Evolutionary conservation across 192 early-diverging fungal genomes (phyloP), one percentile per base, ranked within the genome.

Genomic region (Backusella luteola): DNA sequence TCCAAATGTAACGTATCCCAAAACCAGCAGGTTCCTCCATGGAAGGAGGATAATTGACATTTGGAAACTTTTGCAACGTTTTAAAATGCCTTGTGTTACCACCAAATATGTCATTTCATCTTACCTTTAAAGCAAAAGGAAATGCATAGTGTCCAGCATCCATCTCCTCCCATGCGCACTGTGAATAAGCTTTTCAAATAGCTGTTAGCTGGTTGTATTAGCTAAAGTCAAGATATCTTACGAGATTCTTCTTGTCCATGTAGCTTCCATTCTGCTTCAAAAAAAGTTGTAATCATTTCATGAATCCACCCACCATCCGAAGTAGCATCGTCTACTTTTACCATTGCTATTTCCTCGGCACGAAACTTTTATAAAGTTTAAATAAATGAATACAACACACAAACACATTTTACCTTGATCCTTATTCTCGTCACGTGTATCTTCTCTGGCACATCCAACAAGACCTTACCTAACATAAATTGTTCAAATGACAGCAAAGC

Each of bases 111-210:
- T 15, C 39, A 44, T 49, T 49, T 49, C 17, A 14, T 44, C 14
- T n/a, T 75, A 84, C 83, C 76, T 84, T 84, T 19, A 84, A 71
- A 35, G 83, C 81, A 76, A 84, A 84, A 23, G 81, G 73, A 73
- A 71, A 84, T 49, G 63, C 71, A 74, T 84, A 83, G 52, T 56
- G 63, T 8, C 83, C 81, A 34, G 76, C 36, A n/a, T 74, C 49
- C 35, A 84, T 44, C 34, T 84, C 83, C 53, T 80, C 74, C 83
- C 83, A 84, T 59, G 78, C 73, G 56, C 72, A 56, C 41, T 77
- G 77, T 38, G 80, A 82, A 68, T 71, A 82, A 9, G 80, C 80
- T 82, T 23, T 49, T 32, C 32, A 32, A 32, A 32, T 32, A 32
- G 2, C 0, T 32, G 32, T 32, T 32, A 32, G 32, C 32, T 32